Conservation (phyloP, 2,329 filamentous ascomycete genomes). For the Aureobasidium sp. region DNA sequence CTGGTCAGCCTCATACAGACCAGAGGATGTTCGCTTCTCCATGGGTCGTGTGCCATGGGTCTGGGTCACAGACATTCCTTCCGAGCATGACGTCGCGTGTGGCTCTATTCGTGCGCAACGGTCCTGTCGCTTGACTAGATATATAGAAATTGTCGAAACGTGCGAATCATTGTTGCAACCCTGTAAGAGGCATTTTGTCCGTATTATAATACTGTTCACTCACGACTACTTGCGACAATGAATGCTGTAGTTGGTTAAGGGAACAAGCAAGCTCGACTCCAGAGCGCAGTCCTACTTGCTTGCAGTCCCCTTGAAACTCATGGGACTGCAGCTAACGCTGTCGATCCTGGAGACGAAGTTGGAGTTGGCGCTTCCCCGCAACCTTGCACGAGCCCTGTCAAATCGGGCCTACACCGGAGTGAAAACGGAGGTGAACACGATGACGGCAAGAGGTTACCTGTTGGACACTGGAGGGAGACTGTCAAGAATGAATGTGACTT, state of each 20-base stretch:
- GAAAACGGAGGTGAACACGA: not conserved
- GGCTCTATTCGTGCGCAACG: not conserved
- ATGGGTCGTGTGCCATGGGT: not conserved
- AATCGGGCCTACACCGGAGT: conserved; percentile 5
- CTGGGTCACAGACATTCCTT: not conserved
- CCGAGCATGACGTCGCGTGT: conserved; percentile 7
- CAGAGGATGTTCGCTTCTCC: not conserved
- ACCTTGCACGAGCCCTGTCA: not conserved
- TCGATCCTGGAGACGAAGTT: conserved; percentile 7
- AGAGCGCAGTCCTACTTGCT: not conserved
- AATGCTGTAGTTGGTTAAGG: not conserved
- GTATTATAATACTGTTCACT: not conserved
- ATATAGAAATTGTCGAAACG: not conserved
- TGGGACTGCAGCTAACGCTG: not conserved
- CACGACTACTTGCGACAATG: no score
- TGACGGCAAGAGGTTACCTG: not conserved
- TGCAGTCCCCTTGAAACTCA: not conserved
- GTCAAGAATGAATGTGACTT: not conserved
- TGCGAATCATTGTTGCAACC: not conserved
- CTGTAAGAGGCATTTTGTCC: not conserved
- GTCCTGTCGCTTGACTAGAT: not conserved
- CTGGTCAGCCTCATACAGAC: not conserved
- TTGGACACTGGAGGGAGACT: not conserved
- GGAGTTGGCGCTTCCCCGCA: conserved; percentile 4
- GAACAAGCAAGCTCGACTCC: not conserved